Evolutionary conservation across 148 eudicot genomes (phyloP).

Genomic region (Silene conica): DNA sequence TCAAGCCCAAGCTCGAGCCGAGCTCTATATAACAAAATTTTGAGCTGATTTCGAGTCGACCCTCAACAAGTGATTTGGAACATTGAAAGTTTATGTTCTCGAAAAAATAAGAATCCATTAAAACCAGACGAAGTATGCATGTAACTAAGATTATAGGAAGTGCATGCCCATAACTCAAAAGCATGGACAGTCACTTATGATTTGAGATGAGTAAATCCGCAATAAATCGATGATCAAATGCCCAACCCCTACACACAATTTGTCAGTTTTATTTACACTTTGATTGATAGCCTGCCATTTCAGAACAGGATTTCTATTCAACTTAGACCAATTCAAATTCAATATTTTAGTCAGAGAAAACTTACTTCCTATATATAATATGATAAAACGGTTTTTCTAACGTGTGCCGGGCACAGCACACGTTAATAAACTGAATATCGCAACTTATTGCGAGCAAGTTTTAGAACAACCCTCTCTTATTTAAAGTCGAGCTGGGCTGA

Average conservation of each 20-base stretch:
- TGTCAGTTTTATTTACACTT: slow-evolving; percentile 8
- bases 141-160: not conserved
- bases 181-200: not conserved
- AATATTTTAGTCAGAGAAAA: not conserved
- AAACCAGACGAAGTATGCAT: not conserved
- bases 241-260: not conserved
- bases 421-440: too few species aligned
- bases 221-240: not conserved
- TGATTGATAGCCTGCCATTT: not conserved
- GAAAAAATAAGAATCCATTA: not conserved
- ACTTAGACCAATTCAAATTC: not conserved
- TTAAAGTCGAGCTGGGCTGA: too few species aligned
- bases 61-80: too few species aligned
- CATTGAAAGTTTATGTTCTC: not conserved
- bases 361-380: not conserved
- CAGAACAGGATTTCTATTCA: not conserved
- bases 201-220: not conserved
- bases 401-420: too few species aligned
- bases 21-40: too few species aligned
- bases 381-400: too few species aligned
- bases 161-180: slow-evolving; percentile 10
- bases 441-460: too few species aligned
- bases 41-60: too few species aligned
- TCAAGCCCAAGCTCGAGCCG: too few species aligned
- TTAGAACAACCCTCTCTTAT: not conserved